Base-by-base conservation (phyloP, 1,284 basidiomycete genomes). In the Vanrija sp. region DNA sequence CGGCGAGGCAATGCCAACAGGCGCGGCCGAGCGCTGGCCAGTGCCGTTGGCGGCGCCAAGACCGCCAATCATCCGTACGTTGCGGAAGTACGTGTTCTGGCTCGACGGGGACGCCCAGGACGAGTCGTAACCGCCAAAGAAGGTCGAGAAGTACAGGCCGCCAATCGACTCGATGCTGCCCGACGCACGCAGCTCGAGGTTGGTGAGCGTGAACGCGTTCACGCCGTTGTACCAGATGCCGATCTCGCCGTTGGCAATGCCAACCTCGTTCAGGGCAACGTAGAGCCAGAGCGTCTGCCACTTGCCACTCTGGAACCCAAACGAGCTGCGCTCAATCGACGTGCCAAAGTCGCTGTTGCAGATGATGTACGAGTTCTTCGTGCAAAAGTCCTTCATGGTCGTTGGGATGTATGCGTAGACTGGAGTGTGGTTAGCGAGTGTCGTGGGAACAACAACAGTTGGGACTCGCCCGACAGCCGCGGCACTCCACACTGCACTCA, bases 381-480 rank as follows among this genome's bases (percentile, higher is more conserved):
- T 52, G 62, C 77, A 78, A 40, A 69, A 71, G 25, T 57, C 48
- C 43, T 65, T 65, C n/a, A 47, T 48, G 2, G 1, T 52, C 1
- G 69, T 70, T 3, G 76, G 77, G 25, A 78, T 65, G 63, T 78
- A 78, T 10, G 73, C 74, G 65, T 78, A 78, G 25, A 77, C 75
- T 77, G 55, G 0, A 21, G 12, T 8, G 23, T 38, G 38, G 38
- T 49, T 8, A 46, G 39, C 18, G 19, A 18, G 28, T 16, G 38
- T 14, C 34, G 34, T 34, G 34, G 34, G 14, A 34, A 34, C 34
- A 12, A 5, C 5, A 2, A 2, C 34, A 34, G 4, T n/a, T n/a
- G n/a, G n/a, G n/a, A n/a, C n/a, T n/a, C n/a, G n/a, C n/a, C n/a
- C n/a, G n/a, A n/a, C n/a, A n/a, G 21, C 21, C 34, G 34, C 34